Percentiles rank a stretch among this genome's conserved stretches.
Conservation (phyloP, 495 filamentous ascomycete genomes). For the Cryomyces minteri region DNA sequence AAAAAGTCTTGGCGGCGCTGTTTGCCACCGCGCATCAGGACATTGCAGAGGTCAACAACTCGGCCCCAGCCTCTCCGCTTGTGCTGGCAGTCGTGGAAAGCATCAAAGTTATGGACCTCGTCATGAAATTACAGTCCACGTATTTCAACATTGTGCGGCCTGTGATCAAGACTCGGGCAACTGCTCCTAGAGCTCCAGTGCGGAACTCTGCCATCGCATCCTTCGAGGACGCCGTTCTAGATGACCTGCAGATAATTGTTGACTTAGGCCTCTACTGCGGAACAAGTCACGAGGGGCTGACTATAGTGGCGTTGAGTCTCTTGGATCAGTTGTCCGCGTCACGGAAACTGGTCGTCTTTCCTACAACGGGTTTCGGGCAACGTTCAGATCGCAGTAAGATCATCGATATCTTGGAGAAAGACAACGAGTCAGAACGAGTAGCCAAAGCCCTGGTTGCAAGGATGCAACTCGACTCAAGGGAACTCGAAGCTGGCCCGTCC, state of each 20-base stretch:
- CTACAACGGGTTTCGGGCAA: slow-evolving; percentile 11
- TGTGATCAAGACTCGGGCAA: slow-evolving; percentile 39
- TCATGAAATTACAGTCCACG: slow-evolving; percentile 75
- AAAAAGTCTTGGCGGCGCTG: slow-evolving; percentile 61
- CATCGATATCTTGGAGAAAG: slow-evolving; percentile 55
- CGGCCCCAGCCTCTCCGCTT: slow-evolving; percentile 52
- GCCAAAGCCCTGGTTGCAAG: slow-evolving; percentile 45
- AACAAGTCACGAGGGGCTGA: slow-evolving; percentile 56
- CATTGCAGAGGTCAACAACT: slow-evolving; percentile 41
- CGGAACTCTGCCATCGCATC: slow-evolving; percentile 58
- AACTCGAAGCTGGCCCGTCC: slow-evolving; percentile 41
- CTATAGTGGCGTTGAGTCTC: slow-evolving; percentile 56
- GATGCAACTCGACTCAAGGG: slow-evolving; percentile 39
- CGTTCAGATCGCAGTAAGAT: slow-evolving; percentile 51
- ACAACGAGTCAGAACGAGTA: slow-evolving; percentile 50
- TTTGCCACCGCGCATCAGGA: slow-evolving; percentile 63
- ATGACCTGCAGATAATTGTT: slow-evolving; percentile 54
- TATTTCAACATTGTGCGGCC: slow-evolving; percentile 77
- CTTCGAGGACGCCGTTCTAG: slow-evolving; percentile 83
- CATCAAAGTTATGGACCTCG: slow-evolving; percentile 61
- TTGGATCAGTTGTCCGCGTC: slow-evolving; percentile 75
- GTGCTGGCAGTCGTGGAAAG: slow-evolving; percentile 53
- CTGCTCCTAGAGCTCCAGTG: slow-evolving; percentile 27
- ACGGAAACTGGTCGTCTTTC: slow-evolving; percentile 37
- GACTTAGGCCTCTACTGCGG: slow-evolving; percentile 71